A percentile compares a stretch with the other conserved stretches of the same genome.
These are phyloP conservation scores for Cutaneotrichosporon sp. DNA, from an alignment of 1,284 basidiomycete genomes.

Conservation along the genomic window DNA sequence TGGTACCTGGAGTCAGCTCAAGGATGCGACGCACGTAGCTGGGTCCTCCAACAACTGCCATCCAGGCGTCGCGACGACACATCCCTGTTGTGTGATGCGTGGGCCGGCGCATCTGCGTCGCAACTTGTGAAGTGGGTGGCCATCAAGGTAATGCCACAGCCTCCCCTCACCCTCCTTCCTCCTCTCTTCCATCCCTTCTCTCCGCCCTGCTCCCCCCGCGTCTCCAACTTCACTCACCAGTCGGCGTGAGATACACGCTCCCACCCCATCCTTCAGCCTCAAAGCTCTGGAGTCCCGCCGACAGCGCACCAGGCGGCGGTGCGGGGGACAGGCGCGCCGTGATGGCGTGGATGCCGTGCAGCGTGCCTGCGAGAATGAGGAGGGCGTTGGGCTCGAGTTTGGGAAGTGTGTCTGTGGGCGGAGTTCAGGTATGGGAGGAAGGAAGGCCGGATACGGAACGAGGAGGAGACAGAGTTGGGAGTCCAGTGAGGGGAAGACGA, in stretches of 20 bases:
- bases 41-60: too few relatives aligned
- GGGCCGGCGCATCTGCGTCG: too few relatives aligned
- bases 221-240: constrained; percentile 63
- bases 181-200: not conserved
- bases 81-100: not conserved
- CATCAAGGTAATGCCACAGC: too few relatives aligned
- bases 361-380: constrained; percentile 91
- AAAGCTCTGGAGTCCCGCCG: constrained; percentile 79
- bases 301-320: constrained; percentile 75
- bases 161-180: not conserved
- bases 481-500: not conserved
- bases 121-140: too few relatives aligned
- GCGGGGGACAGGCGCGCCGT: constrained; percentile 86
- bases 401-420: constrained; percentile 73
- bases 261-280: constrained; percentile 73
- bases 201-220: not conserved
- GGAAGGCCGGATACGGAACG: not conserved
- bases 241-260: constrained; percentile 71
- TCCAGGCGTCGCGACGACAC: too few relatives aligned
- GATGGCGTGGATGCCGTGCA: constrained; percentile 98
- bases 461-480: constrained; percentile 1
- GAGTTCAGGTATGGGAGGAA: not conserved
- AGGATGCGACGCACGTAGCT: too few relatives aligned
- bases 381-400: constrained; percentile 93
- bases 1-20: constrained; percentile 68